Base-by-base conservation (phyloP, 2,329 filamentous ascomycete genomes). In the Beauveria medogensis region DNA sequence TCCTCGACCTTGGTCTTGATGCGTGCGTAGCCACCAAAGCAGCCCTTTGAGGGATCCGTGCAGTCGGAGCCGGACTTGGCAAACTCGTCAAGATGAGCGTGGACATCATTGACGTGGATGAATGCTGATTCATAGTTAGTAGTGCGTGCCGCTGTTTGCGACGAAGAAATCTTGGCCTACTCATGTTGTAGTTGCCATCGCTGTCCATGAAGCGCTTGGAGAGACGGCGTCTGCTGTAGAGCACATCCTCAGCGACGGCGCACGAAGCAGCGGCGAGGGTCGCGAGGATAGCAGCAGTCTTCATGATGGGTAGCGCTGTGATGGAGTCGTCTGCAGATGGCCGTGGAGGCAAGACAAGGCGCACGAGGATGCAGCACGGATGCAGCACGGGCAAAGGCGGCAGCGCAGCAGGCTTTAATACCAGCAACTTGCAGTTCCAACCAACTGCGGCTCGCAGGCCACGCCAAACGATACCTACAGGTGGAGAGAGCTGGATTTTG, bases 91-190 rank as follows among this genome's bases (percentile, higher is more conserved):
- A 88, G 75, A 68, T 88, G 86, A 16, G 86, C 80, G 69, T 88
- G 86, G 16, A 88, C 83, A 68, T 88, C 85, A 68, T 88, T 88
- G 76, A 88, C 79, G 70, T 88, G 86, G 73, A 87, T 87, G 74
- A 88, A 87, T 7, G 84, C 76, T 78, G 59, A 6, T 51, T n/a
- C 22, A 18, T 18, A 6, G 10, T 40, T 10, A 26, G 30, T 55
- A 60, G 44, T 16, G 26, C 3, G 3, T 37, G 22, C 24, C 5
- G 40, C 18, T 28, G 10, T 43, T 22, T 12, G 6, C 12, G n/a
- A 20, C 5, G 4, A 30, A 12, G 40, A 9, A 18, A 47, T 6
- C 9, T 41, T 8, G 16, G 67, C 73, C 37, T 70, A 75, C 74
- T 82, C 61, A 84, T 78, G 68, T 83, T 83, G 69, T 78, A 82